These are phyloP conservation scores for Tuber indicum DNA, from an alignment of 495 filamentous ascomycete genomes.

Conservation along the genomic window DNA sequence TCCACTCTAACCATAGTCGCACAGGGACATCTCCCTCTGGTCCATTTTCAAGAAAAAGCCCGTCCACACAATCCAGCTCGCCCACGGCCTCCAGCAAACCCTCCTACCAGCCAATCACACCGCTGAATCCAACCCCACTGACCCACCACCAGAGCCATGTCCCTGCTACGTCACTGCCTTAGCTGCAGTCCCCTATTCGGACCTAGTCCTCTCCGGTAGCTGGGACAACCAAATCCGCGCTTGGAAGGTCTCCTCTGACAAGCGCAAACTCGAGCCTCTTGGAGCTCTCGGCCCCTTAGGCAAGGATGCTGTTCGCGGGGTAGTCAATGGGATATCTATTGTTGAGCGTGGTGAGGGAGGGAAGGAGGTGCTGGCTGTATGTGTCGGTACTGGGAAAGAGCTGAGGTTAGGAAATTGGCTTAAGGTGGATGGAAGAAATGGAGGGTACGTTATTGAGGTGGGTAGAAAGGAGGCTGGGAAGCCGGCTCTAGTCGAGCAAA, in stretches of 20 bases:
- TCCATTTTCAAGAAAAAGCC: slow-evolving; percentile 90
- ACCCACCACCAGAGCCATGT: slow-evolving; percentile 56
- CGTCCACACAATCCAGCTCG: slow-evolving; percentile 66
- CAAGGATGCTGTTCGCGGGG: slow-evolving; percentile 55
- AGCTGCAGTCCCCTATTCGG: slow-evolving; percentile 73
- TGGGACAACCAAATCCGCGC: slow-evolving; percentile 85
- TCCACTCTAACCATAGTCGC: slow-evolving; percentile 5
- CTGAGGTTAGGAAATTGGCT: slow-evolving; percentile 74
- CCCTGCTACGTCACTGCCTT: slow-evolving; percentile 89
- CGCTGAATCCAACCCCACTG: slow-evolving; percentile 58
- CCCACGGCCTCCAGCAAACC: slow-evolving; percentile 74
- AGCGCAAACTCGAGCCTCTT: slow-evolving; percentile 64
- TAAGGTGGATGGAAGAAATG: slow-evolving; percentile 62
- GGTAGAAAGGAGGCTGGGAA: slow-evolving; percentile 17
- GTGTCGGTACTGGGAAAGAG: slow-evolving; percentile 79
- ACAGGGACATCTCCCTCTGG: slow-evolving; percentile 65
- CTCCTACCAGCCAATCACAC: slow-evolving; percentile 59
- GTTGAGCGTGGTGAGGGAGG: slow-evolving; percentile 68
- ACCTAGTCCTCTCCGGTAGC: slow-evolving; percentile 79
- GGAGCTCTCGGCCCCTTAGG: slow-evolving; percentile 55
- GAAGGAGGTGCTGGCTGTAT: slow-evolving; percentile 68
- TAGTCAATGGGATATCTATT: slow-evolving; percentile 78
- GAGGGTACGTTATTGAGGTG: slow-evolving; percentile 45
- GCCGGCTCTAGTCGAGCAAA: slow-evolving; percentile 12
- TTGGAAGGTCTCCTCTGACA: slow-evolving; percentile 80